These are phyloP conservation scores for Hemileia vastatrix DNA, from an alignment of 1,284 basidiomycete genomes.

Conservation along the genomic window DNA sequence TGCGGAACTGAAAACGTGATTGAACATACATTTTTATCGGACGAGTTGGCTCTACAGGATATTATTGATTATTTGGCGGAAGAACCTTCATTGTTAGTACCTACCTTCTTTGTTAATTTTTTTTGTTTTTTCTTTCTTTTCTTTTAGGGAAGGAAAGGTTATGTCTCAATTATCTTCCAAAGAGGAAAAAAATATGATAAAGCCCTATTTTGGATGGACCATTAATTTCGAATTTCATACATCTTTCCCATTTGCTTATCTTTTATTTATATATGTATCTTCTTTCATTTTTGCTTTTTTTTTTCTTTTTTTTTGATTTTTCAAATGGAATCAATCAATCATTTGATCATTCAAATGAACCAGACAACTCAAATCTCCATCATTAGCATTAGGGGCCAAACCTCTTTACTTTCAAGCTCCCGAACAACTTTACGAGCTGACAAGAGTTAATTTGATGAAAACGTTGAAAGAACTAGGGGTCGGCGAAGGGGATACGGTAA, in stretches of 20 bases:
- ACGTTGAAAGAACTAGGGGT: conserved; percentile 65
- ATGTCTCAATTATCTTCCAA: no score
- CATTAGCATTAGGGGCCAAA: conserved; percentile 57
- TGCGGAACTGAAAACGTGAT: conserved; percentile 93
- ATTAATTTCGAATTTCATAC: no score
- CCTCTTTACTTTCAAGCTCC: conserved; percentile 89
- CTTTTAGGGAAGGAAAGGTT: no score
- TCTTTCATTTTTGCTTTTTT: conserved; percentile 8
- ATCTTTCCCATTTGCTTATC: no score
- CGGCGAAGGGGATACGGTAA: conserved; percentile 62
- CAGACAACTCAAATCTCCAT: conserved; percentile 89
- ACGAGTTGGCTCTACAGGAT: conserved; percentile 66
- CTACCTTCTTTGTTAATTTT: no score
- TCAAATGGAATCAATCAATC: no score
- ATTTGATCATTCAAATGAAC: conserved; percentile 1
- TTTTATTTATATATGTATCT: conserved; percentile 11
- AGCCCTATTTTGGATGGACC: no score
- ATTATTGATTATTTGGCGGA: conserved; percentile 75
- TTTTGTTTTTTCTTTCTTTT: no score
- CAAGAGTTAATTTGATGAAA: conserved; percentile 78
- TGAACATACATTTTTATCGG: conserved; percentile 49
- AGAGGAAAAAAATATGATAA: no score
- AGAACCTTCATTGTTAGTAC: no score
- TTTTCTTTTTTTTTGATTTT: conserved; percentile 7
- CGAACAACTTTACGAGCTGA: conserved; percentile 73